Conservation (phyloP, 306 rosid species). For the Dryas drummondii region DNA sequence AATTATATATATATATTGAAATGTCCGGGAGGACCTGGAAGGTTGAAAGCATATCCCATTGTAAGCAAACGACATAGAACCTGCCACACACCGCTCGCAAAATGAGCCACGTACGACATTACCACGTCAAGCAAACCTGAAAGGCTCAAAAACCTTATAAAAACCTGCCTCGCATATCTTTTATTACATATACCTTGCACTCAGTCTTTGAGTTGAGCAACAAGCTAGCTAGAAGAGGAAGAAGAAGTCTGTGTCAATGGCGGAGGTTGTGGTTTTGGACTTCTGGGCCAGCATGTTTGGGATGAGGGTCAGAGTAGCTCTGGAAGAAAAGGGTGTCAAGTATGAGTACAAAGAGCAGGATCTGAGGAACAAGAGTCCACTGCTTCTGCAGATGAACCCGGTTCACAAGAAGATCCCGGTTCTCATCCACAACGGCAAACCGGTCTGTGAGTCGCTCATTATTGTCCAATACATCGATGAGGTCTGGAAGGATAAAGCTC, state of each 20-base stretch:
- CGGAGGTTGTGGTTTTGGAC: slow-evolving; percentile 27
- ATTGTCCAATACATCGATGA: slow-evolving; percentile 45
- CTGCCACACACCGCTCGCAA: too few species aligned
- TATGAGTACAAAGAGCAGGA: slow-evolving; percentile 36
- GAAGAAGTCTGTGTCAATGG: slow-evolving; percentile 6
- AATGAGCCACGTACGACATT: not conserved
- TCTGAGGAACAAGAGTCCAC: slow-evolving; percentile 41
- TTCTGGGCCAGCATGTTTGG: slow-evolving; percentile 34
- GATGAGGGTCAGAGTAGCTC: slow-evolving; percentile 32
- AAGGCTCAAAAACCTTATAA: not conserved
- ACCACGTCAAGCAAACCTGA: not conserved
- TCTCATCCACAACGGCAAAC: slow-evolving; percentile 56
- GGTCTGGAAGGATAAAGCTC: slow-evolving; percentile 30
- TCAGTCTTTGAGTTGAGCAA: not conserved
- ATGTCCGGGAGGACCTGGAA: too few species aligned
- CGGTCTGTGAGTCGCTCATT: slow-evolving; percentile 46
- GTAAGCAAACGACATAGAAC: too few species aligned
- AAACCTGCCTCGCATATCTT: not conserved
- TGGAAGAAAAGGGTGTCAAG: slow-evolving; percentile 42
- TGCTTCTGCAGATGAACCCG: slow-evolving; percentile 55
- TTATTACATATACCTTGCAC: too few species aligned
- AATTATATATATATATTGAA: too few species aligned
- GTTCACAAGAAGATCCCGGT: slow-evolving; percentile 54
- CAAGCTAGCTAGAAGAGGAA: not conserved
- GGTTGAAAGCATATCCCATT: too few species aligned